Conservation (phyloP, 2,329 filamentous ascomycete species). For the Penicillium sp. region DNA sequence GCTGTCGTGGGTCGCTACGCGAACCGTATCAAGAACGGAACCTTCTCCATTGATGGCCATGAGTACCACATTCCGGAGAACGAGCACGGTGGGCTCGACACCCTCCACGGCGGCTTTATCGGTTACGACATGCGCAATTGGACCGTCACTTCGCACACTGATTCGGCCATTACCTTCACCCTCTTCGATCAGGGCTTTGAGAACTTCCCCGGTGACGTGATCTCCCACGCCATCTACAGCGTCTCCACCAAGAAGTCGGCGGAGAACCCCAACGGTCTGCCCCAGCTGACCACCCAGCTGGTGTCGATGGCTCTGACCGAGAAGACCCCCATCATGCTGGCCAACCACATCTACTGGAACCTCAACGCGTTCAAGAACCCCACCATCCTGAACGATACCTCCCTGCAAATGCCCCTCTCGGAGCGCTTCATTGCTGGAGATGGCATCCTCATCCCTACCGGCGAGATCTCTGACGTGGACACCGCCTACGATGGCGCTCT, state of each 20-base stretch:
- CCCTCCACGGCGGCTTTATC: conserved; percentile 54
- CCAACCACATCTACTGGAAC: conserved; percentile 57
- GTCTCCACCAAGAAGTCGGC: conserved; percentile 41
- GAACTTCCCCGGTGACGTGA: conserved; percentile 50
- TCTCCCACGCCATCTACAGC: conserved; percentile 50
- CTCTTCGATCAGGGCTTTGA: conserved; percentile 48
- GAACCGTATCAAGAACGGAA: conserved; percentile 60
- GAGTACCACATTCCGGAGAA: conserved; percentile 54
- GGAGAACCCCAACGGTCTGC: conserved; percentile 44
- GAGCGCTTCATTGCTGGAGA: conserved; percentile 50
- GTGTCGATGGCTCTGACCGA: conserved; percentile 49
- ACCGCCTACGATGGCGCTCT: conserved; percentile 60
- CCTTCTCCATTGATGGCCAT: conserved; percentile 53
- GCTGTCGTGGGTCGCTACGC: conserved; percentile 55
- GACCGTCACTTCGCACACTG: conserved; percentile 48
- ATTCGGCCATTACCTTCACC: conserved; percentile 49
- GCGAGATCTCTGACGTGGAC: conserved; percentile 73
- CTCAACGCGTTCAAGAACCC: conserved; percentile 50
- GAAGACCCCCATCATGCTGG: conserved; percentile 53
- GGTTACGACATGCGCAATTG: conserved; percentile 54
- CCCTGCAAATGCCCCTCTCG: conserved; percentile 49
- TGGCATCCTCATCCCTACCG: conserved; percentile 72
- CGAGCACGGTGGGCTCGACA: conserved; percentile 54
- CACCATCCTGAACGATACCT: conserved; percentile 48
- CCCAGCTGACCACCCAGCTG: conserved; percentile 48